Base-by-base conservation (phyloP, 2,329 filamentous ascomycete species). In the Myriosclerotinia curreyana region DNA sequence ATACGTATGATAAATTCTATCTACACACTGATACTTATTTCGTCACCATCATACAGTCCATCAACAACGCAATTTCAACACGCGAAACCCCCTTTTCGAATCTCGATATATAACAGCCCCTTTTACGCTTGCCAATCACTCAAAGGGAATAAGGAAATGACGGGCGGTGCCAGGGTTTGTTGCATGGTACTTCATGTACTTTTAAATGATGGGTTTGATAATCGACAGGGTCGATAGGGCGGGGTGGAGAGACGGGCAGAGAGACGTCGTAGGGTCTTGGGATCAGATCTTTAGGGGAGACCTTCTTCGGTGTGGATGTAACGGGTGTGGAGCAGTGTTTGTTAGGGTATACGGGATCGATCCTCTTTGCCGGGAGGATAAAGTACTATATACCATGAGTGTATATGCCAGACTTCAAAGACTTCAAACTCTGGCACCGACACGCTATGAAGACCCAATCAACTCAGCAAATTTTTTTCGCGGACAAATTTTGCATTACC, bases 151-250 rank as follows among this genome's bases (percentile, higher is more conserved):
- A 14, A 58, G n/a, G 9, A 58, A 48, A 59, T 59, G 55, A 20
- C 44, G 9, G 28, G n/a, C 28, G 25, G 2, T 36, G 12, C 25
- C 48, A 14, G 55, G 42, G 15, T 48, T 58, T 1, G 7, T 36
- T 2, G n/a, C 28, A 20, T 59, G 55, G 55, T 59, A 36, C 14
- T 36, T 25, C 14, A 48, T 48, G n/a, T 59, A 59, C 44, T 59
- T 48, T 38, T 48, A 48, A 14, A 25, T 59, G 42, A 14, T 36
- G 15, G 44, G 20, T 17, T 15, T 44, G 20, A 17, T 46, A 15
- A 34, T 46, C 1, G 20, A 20, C 15, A 12, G 40, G 20, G 11
- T 22, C 8, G 22, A 56, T 15, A 15, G 7, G n/a, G 28, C n/a
- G 42, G 20, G 20, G 12, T 0, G 2, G 3, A 36, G 8, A 36